A percentile compares a stretch with the other conserved stretches of the same genome.
Conservation (phyloP, 768 basidiomycete genomes). For the Termitomyces sp. region DNA sequence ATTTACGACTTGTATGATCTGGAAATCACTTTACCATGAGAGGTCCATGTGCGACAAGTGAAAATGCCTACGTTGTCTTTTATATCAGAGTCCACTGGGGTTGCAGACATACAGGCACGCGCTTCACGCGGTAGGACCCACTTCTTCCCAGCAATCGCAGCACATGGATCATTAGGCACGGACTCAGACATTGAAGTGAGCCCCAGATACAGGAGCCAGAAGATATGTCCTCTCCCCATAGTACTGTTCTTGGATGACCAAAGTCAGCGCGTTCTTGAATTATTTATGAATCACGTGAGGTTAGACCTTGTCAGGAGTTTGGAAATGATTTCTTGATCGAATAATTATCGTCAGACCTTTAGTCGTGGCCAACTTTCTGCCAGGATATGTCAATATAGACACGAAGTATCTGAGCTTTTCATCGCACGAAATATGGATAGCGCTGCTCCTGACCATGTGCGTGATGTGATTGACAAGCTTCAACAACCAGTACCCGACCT, state of each 20-base stretch:
- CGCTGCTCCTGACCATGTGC: slow-evolving; percentile 17
- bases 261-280: no score
- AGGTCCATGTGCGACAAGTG: neutral
- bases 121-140: slow-evolving; percentile 49
- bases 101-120: slow-evolving; percentile 44
- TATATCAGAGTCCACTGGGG: slow-evolving; percentile 37
- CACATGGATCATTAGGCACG: slow-evolving; percentile 37
- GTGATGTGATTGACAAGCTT: slow-evolving; percentile 38
- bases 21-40: neutral
- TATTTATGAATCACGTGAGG: no score
- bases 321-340: no score
- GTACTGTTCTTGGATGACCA: no score
- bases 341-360: neutral
- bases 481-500: slow-evolving; percentile 43
- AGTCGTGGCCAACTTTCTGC: neutral
- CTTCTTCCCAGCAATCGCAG: slow-evolving; percentile 44
- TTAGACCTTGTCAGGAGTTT: no score
- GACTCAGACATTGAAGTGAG: neutral
- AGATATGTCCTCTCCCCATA: neutral
- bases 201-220: neutral
- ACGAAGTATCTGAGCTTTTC: neutral
- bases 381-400: neutral
- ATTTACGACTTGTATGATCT: slow-evolving; percentile 54
- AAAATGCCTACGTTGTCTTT: slow-evolving; percentile 46
- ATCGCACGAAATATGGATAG: slow-evolving; percentile 7